A percentile compares a stretch with the other conserved stretches of the same genome.
Conservation (phyloP, 192 early-diverging fungal genomes). For the Powellomyces hirtus region DNA sequence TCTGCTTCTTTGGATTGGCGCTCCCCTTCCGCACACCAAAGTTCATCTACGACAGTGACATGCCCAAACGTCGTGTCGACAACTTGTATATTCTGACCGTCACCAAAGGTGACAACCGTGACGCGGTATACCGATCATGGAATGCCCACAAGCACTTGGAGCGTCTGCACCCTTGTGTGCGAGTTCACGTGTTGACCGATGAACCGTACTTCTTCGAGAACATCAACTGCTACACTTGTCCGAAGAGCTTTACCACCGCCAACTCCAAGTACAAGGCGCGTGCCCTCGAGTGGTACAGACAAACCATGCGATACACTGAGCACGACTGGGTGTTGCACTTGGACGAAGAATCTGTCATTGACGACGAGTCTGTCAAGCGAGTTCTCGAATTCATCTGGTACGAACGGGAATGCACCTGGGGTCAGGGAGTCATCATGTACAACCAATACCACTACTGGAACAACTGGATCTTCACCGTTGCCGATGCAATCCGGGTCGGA, state of each 20-base stretch:
- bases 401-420: constrained; percentile 51
- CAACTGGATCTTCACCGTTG: constrained; percentile 59
- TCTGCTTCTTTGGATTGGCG: constrained; percentile 57
- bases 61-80: constrained; percentile 51
- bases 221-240: constrained; percentile 62
- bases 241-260: constrained; percentile 44
- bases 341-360: constrained; percentile 61
- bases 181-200: constrained; percentile 58
- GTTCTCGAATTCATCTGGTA: constrained; percentile 59
- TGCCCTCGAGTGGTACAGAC: constrained; percentile 61
- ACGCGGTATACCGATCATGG: constrained; percentile 56
- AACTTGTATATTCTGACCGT: constrained; percentile 60
- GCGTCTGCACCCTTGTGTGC: constrained; percentile 48
- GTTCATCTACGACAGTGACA: constrained; percentile 49
- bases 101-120: constrained; percentile 54
- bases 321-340: constrained; percentile 60
- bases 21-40: constrained; percentile 58
- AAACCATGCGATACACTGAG: constrained; percentile 52
- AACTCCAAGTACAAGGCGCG: constrained; percentile 58
- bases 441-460: constrained; percentile 59
- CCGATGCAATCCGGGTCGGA: constrained; percentile 57
- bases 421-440: constrained; percentile 59
- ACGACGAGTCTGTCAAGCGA: constrained; percentile 51
- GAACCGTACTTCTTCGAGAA: constrained; percentile 63
- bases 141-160: constrained; percentile 57